Conservation (phyloP, 1,284 basidiomycete genomes). For the Puccinia novopanici region DNA sequence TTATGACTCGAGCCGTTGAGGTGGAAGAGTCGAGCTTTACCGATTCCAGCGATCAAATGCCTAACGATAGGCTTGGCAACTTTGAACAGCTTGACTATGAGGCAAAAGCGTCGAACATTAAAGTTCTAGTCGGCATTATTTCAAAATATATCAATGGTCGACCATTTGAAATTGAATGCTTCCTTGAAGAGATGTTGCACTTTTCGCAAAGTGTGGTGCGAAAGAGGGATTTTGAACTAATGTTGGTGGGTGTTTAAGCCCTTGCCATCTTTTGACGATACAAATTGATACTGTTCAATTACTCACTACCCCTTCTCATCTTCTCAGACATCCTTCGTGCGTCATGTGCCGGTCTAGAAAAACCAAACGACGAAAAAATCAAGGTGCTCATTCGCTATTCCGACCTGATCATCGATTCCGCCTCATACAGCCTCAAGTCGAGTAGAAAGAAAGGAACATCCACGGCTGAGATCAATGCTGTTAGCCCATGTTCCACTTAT, state of each 20-base stretch:
- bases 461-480: constrained; percentile 6
- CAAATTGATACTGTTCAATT: not conserved
- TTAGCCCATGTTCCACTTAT: not conserved
- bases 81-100: constrained; percentile 19
- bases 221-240: constrained; percentile 8
- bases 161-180: constrained; percentile 14
- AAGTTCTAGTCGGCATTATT: constrained; percentile 23
- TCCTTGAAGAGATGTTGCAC: constrained; percentile 26
- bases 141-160: constrained; percentile 3
- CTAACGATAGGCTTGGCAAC: not conserved
- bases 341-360: constrained; percentile 14
- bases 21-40: not conserved
- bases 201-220: constrained; percentile 5
- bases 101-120: constrained; percentile 16
- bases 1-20: constrained; percentile 44
- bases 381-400: constrained; percentile 27
- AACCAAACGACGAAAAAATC: not conserved
- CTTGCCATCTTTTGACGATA: not conserved
- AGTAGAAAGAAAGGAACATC: not conserved
- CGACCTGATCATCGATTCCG: constrained; percentile 17
- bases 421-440: not conserved
- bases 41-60: not conserved
- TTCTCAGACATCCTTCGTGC: constrained; percentile 26
- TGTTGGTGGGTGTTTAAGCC: constrained; percentile 6
- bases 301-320: not conserved